These are phyloP conservation scores for Rhizoctonia solani DNA, from an alignment of 1,284 basidiomycete species.

Conservation along the genomic window DNA sequence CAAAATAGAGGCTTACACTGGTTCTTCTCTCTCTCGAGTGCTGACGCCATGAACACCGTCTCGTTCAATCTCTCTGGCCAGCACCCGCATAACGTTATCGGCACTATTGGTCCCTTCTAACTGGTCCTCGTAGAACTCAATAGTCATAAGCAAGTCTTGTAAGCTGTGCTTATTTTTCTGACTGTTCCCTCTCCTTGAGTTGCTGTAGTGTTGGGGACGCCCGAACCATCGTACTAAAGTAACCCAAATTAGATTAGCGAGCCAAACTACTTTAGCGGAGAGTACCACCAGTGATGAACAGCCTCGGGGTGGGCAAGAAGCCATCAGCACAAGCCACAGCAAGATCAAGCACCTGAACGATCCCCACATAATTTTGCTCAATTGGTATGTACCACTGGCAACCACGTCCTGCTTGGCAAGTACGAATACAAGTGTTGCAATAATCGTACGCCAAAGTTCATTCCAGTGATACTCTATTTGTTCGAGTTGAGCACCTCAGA, in stretches of 20 bases:
- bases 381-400: constrained; percentile 45
- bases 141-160: constrained; percentile 44
- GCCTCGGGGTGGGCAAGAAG: constrained; percentile 56
- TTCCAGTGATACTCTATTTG: constrained; percentile 64
- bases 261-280: constrained; percentile 14
- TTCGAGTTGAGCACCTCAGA: neutral
- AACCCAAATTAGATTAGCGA: too few relatives aligned
- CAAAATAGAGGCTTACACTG: constrained; percentile 4
- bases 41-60: constrained; percentile 52
- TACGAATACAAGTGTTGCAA: constrained; percentile 59
- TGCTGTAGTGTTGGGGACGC: constrained; percentile 55
- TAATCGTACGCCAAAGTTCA: constrained; percentile 61
- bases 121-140: constrained; percentile 58
- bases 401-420: constrained; percentile 56
- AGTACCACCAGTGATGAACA: constrained; percentile 51
- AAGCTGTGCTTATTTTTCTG: constrained; percentile 41
- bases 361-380: neutral
- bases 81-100: constrained; percentile 55
- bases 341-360: constrained; percentile 50
- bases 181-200: constrained; percentile 39
- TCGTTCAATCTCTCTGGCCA: constrained; percentile 61
- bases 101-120: constrained; percentile 54
- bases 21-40: constrained; percentile 29
- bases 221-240: constrained; percentile 66
- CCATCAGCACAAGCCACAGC: constrained; percentile 59